Base-by-base conservation (phyloP, 1,284 basidiomycete species). In the Boletus mariae region DNA sequence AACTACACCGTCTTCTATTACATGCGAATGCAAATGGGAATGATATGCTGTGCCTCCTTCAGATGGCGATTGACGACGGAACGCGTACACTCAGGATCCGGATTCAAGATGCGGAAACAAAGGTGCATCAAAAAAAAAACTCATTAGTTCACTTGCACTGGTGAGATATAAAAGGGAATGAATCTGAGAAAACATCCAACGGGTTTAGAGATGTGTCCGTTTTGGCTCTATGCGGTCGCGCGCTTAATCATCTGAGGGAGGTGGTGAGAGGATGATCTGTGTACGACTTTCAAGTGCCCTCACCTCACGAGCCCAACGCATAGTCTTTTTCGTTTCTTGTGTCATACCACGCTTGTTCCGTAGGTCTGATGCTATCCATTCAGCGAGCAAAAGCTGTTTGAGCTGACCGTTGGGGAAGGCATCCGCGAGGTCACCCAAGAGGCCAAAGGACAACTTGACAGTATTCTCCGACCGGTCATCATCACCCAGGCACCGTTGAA, bases 401-500 rank as follows among this genome's bases (percentile, higher is more conserved):
- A 97, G 81, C 63, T 94, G 81, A 32, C 88, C 87, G 57, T 80
- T 77, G 44, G 86, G 80, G 80, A 90, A 97, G 17, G 84, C 80
- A 64, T 94, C 92, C 1, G 94, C 95, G 43, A 99, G 78, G 67
- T 99, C 96, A 55, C 97, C 97, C 52, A 99, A 76, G 25, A 97
- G 78, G 35, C 94, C 94, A 58, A 90, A 86, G 5, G 83, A 81
- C 32, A 92, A 74, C 60, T 87, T 85, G 62, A 90, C 78, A 48
- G 94, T 78, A 1, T 82, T 71, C 61, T 98, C 96, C 4, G 90
- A 84, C 50, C 88, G 82, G 60, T 95, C 92, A 45, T 92, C 90
- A 61, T 98, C 94, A 10, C 77, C 75, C 43, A 95, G 77, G 62
- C 88, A 90, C 42, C 87, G 80, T 59, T 88, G 87, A 38, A 96